These are phyloP conservation scores for Kodamaea laetipori DNA, from an alignment of 805 yeast species.

Conservation along the genomic window DNA sequence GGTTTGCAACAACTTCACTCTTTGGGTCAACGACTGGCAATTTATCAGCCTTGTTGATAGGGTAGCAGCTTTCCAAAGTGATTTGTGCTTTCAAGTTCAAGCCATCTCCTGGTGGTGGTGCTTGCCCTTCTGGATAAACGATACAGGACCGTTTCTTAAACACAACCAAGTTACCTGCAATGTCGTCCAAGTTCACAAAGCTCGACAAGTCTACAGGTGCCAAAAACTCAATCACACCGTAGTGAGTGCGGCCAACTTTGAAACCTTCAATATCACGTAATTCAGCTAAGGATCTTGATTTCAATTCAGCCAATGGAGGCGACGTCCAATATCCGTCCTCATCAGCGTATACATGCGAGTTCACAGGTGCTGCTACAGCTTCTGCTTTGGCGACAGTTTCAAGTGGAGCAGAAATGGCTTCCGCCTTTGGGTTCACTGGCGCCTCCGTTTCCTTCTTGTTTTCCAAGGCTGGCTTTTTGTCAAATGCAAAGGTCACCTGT, in stretches of 20 bases:
- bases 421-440: not conserved
- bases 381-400: not conserved
- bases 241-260: slow-evolving; percentile 75
- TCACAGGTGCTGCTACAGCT: not conserved
- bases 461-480: slow-evolving; percentile 6
- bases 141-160: slow-evolving; percentile 62
- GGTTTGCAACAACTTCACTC: slow-evolving; percentile 69
- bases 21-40: slow-evolving; percentile 75
- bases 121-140: slow-evolving; percentile 73
- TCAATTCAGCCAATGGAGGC: slow-evolving; percentile 70
- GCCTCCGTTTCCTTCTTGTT: slow-evolving; percentile 9
- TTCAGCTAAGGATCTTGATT: slow-evolving; percentile 59
- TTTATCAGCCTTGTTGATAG: slow-evolving; percentile 69
- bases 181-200: slow-evolving; percentile 58
- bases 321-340: slow-evolving; percentile 85
- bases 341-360: slow-evolving; percentile 37
- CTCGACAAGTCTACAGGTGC: slow-evolving; percentile 82
- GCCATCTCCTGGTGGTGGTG: slow-evolving; percentile 73
- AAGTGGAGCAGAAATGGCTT: not conserved
- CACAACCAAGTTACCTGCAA: slow-evolving; percentile 65
- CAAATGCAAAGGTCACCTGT: slow-evolving; percentile 36
- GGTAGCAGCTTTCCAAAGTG: slow-evolving; percentile 78
- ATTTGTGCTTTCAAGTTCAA: slow-evolving; percentile 75
- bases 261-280: slow-evolving; percentile 64
- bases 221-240: slow-evolving; percentile 75